Evolutionary conservation across 2,329 filamentous ascomycete species (phyloP).

Genomic region (Diaporthe sp.): DNA sequence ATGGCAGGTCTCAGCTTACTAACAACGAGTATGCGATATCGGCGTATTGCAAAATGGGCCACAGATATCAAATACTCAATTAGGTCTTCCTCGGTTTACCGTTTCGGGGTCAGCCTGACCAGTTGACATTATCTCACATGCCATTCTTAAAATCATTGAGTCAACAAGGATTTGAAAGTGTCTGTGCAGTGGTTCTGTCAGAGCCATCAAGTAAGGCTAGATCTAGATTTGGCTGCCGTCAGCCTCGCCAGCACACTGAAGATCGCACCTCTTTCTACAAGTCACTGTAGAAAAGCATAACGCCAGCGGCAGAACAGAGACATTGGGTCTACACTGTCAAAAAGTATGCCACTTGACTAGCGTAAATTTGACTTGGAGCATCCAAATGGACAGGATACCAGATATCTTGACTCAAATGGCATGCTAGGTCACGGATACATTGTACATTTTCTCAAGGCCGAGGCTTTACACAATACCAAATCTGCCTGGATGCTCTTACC

Average conservation of each 20-base stretch:
- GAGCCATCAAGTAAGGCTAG: constrained; percentile 13
- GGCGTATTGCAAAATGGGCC: neutral
- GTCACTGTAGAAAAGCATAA: no score
- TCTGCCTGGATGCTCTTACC: no score
- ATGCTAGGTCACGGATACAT: no score
- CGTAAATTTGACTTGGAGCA: no score
- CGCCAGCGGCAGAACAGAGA: no score
- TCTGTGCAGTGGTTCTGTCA: constrained; percentile 45
- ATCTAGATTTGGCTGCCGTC: constrained; percentile 20
- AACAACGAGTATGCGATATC: neutral
- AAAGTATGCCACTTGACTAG: no score
- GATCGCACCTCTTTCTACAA: constrained; percentile 42
- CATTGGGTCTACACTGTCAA: no score
- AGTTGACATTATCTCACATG: no score
- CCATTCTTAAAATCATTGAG: constrained; percentile 44
- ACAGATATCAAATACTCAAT: neutral
- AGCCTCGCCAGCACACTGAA: constrained; percentile 42
- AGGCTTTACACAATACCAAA: no score
- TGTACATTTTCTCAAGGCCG: no score
- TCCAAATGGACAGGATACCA: no score
- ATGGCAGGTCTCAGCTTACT: neutral
- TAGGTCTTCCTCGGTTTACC: constrained; percentile 53
- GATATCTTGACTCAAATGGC: no score
- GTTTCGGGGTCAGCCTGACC: neutral
- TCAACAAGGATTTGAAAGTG: constrained; percentile 54